Conservation (phyloP, 768 basidiomycete species). For the Lactarius quietus region DNA sequence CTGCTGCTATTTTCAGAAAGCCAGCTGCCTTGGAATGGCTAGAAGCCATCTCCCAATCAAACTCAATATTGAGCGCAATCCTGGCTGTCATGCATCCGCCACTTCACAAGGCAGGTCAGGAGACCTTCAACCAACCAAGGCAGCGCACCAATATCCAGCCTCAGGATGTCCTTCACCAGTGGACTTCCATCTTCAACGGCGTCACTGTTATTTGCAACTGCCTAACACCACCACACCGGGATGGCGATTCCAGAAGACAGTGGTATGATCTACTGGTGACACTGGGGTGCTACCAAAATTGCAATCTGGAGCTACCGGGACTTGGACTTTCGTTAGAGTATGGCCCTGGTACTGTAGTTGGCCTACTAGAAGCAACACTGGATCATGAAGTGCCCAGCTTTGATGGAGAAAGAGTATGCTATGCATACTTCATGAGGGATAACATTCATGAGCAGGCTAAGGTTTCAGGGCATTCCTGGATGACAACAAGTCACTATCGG, state of each 20-base stretch:
- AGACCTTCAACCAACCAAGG: background rate
- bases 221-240: background rate
- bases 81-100: background rate
- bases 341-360: background rate
- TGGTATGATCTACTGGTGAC: background rate
- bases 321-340: background rate
- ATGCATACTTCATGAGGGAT: background rate
- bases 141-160: background rate
- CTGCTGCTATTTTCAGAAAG: background rate
- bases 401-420: background rate
- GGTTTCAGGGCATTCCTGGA: background rate
- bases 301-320: background rate
- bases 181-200: background rate
- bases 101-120: background rate
- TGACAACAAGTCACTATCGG: background rate
- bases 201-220: background rate
- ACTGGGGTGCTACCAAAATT: background rate
- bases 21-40: background rate
- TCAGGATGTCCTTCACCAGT: background rate
- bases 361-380: background rate
- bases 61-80: background rate
- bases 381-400: background rate
- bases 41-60: background rate
- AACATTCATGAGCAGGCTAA: background rate
- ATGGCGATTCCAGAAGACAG: background rate